A percentile compares a stretch with the other conserved stretches of the same genome.
phyloP scores from a whole-genome alignment of 495 filamentous ascomycete genomes.

The Neurospora tetrasperma region DNA sequence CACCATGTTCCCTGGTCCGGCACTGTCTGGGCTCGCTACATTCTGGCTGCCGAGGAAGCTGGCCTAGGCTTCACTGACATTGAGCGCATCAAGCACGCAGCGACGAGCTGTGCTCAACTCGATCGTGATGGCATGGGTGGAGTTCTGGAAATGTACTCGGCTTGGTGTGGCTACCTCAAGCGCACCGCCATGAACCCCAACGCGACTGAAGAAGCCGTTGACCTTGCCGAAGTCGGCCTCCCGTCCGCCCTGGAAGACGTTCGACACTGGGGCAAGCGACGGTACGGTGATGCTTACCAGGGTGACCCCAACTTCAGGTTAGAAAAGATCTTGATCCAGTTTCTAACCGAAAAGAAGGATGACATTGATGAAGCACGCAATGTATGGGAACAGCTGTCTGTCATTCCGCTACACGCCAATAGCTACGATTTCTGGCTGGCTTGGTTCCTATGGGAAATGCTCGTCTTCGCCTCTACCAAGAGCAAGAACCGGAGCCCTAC shows the following conservation, averaged over 20 bases:
- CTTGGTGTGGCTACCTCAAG: conserved; percentile 89
- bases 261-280: conserved; percentile 61
- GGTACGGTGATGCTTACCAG: conserved; percentile 61
- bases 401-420: conserved; percentile 47
- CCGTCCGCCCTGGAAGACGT: conserved; percentile 75
- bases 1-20: conserved; percentile 90
- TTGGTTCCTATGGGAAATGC: conserved; percentile 86
- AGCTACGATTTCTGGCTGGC: conserved; percentile 88
- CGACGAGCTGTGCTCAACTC: conserved; percentile 71
- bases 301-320: conserved; percentile 81
- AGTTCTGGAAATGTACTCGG: conserved; percentile 76
- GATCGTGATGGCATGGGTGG: conserved; percentile 65
- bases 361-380: conserved; percentile 53
- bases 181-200: conserved; percentile 66
- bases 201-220: conserved; percentile 77
- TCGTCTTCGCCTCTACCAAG: conserved; percentile 34
- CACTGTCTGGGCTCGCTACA: conserved; percentile 77
- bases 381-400: conserved; percentile 62
- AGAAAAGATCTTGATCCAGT: conserved; percentile 86
- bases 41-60: conserved; percentile 70
- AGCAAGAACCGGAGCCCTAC: conserved; percentile 35
- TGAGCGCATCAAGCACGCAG: conserved; percentile 81
- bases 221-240: conserved; percentile 85
- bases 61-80: conserved; percentile 66
- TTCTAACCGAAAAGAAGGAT: conserved; percentile 63